A percentile compares a stretch with the other conserved stretches of the same genome.
These are phyloP conservation scores for Chrysanthemum lavandulifolium DNA, from an alignment of 129 eudicot genomes.

Conservation along the genomic window DNA sequence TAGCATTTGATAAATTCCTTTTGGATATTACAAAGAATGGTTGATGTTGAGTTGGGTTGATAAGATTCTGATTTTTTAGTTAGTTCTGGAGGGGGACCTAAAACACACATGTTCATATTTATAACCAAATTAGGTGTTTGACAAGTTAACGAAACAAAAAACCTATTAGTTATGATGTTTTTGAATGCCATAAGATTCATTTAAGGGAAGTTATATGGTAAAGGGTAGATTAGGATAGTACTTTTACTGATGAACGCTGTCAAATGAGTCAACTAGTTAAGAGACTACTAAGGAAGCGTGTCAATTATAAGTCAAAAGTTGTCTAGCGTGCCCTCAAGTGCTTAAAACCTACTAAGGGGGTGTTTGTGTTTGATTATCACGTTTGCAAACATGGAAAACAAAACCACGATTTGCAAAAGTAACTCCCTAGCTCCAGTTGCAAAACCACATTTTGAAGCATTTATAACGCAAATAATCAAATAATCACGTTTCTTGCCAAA, in stretches of 20 bases:
- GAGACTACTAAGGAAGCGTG: not conserved
- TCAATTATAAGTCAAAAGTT: not conserved
- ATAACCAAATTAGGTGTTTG: not conserved
- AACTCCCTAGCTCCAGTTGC: too few relatives aligned
- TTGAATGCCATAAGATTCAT: not conserved
- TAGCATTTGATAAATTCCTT: not conserved
- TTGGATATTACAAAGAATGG: not conserved
- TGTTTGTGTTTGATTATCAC: too few relatives aligned
- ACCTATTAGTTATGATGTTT: not conserved
- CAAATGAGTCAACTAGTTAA: not conserved
- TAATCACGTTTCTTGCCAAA: too few relatives aligned
- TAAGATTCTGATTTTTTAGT: not conserved
- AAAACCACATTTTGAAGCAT: too few relatives aligned
- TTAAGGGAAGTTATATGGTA: not conserved
- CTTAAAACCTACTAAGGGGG: not conserved
- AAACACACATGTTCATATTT: not conserved
- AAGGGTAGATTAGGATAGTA: not conserved
- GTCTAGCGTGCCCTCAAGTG: not conserved
- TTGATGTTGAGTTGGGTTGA: slow-evolving; percentile 12
- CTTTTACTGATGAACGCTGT: not conserved
- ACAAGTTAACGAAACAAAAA: not conserved
- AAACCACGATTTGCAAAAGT: too few relatives aligned
- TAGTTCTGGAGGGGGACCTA: slow-evolving; percentile 4
- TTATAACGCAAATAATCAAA: too few relatives aligned
- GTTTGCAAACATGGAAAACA: too few relatives aligned